Evolutionary conservation across 768 basidiomycete genomes (phyloP).

Genomic region (Phanerochaete sordida): DNA sequence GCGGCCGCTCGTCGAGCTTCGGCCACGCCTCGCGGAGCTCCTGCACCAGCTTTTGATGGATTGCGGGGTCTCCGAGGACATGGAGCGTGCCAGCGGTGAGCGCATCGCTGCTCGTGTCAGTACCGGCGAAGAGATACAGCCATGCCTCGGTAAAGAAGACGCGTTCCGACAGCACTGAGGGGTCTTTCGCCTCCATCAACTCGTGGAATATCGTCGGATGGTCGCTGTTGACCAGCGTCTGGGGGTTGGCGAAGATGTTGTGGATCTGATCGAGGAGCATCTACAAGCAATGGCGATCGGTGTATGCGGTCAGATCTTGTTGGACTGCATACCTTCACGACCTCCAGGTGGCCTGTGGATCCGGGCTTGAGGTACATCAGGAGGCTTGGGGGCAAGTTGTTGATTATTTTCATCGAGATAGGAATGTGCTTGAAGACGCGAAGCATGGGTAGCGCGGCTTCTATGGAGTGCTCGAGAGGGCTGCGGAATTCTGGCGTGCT

Average conservation of each 20-base stretch:
- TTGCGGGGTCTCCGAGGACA: slow-evolving; percentile 29
- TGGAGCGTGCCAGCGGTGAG: slow-evolving; percentile 35
- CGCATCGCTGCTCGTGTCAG: slow-evolving; percentile 40
- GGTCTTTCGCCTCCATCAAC: slow-evolving; percentile 16
- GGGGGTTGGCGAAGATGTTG: slow-evolving; percentile 19
- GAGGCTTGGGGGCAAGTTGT: not conserved
- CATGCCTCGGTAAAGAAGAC: slow-evolving; percentile 21
- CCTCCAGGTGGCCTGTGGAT: not conserved
- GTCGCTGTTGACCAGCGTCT: slow-evolving; percentile 20
- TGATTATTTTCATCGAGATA: not conserved
- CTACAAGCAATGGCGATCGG: not conserved
- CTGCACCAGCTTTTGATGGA: slow-evolving; percentile 26
- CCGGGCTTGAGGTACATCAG: not conserved
- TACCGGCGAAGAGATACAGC: slow-evolving; percentile 35
- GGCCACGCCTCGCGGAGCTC: slow-evolving; percentile 40
- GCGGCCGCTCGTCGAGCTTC: slow-evolving; percentile 26
- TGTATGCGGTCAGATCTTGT: not conserved
- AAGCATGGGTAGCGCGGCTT: slow-evolving; percentile 25
- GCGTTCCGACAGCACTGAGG: not conserved
- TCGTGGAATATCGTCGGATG: slow-evolving; percentile 37
- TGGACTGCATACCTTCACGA: slow-evolving; percentile 7
- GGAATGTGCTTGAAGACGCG: not conserved
- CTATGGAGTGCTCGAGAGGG: slow-evolving; percentile 32
- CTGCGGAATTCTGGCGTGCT: slow-evolving; percentile 30
- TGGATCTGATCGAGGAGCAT: slow-evolving; percentile 18